Conservation (phyloP, 257 asterid species). For the Ilex asprella region DNA sequence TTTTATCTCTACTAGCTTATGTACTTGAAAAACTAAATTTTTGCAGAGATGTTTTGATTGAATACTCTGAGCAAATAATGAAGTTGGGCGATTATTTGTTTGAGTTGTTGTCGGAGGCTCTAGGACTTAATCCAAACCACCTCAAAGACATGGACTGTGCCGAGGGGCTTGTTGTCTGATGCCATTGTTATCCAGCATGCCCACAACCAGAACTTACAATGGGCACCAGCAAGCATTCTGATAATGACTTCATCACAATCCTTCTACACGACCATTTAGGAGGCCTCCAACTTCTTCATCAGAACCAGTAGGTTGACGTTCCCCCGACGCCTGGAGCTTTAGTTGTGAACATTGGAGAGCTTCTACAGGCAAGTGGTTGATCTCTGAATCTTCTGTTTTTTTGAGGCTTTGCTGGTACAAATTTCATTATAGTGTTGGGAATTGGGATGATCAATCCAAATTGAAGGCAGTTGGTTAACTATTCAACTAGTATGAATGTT, state of each 20-base stretch:
- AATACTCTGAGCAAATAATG: constrained; percentile 24
- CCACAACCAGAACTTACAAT: not conserved
- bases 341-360: not conserved
- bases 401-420: not conserved
- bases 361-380: not conserved
- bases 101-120: not conserved
- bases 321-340: not conserved
- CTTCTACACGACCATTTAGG: not conserved
- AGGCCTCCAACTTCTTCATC: not conserved
- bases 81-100: not conserved
- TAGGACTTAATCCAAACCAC: not conserved
- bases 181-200: not conserved
- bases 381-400: not conserved
- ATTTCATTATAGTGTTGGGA: too few species aligned
- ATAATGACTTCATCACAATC: not conserved
- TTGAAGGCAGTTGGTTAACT: too few species aligned
- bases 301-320: not conserved
- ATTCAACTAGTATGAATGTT: too few species aligned
- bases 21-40: not conserved
- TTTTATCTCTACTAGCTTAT: too few species aligned
- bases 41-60: constrained; percentile 26
- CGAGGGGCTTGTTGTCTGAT: not conserved
- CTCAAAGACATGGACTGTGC: not conserved
- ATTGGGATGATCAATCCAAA: too few species aligned
- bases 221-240: not conserved